These are phyloP conservation scores for Sisymbrium altissimum DNA, from an alignment of 345 rosid genomes.

Conservation along the genomic window DNA sequence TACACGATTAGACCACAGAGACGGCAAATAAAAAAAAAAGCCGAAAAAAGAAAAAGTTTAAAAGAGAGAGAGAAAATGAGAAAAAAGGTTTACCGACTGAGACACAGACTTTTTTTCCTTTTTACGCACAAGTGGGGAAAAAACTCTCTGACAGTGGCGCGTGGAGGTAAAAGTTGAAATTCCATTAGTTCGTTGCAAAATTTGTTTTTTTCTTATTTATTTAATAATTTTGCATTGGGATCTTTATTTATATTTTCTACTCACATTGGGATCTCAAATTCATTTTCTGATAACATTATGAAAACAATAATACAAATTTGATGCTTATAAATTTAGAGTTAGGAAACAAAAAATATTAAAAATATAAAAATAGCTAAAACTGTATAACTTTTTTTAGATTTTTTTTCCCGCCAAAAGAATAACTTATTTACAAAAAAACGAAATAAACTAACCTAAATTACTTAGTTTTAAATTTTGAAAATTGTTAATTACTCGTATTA, in stretches of 20 bases:
- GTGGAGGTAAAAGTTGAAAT: constrained; percentile 18
- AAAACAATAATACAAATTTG: neutral
- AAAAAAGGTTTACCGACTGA: constrained; percentile 24
- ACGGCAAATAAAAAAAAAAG: neutral
- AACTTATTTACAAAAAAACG: too few relatives aligned
- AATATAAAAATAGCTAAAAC: too few relatives aligned
- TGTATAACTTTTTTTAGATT: too few relatives aligned
- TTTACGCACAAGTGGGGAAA: constrained; percentile 27
- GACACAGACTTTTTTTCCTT: constrained; percentile 19
- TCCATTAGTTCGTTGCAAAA: constrained; percentile 20
- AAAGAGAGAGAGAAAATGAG: neutral
- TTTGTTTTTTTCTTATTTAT: neutral
- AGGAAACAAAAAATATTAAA: too few relatives aligned
- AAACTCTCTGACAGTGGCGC: constrained; percentile 37
- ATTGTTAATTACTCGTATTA: too few relatives aligned
- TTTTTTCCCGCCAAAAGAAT: too few relatives aligned
- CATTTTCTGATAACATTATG: neutral
- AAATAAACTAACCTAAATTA: too few relatives aligned
- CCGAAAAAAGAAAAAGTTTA: neutral
- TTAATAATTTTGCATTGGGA: neutral
- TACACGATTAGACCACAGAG: constrained; percentile 32
- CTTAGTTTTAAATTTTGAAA: too few relatives aligned
- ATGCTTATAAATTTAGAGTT: neutral
- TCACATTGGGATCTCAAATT: constrained; percentile 32
- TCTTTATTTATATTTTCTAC: neutral